Base-by-base conservation (phyloP, 306 rosid species). In the Casuarina equisetifolia region DNA sequence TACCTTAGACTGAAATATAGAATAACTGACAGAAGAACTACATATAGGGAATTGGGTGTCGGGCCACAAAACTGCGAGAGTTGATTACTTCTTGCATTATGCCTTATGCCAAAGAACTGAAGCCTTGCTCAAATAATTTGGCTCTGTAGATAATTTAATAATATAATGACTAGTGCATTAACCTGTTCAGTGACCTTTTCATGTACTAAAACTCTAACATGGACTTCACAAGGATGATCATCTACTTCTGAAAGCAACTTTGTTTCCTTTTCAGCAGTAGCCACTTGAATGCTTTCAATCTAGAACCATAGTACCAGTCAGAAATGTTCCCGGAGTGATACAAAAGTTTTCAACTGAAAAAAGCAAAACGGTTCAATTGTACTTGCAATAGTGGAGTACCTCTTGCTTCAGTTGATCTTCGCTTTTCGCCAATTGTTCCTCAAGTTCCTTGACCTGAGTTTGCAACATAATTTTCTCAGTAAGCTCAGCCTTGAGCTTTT, bases 151-250 rank as follows among this genome's bases (percentile, higher is more conserved):
- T 20, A 58, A 9, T 20, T 58, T 32, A 5, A 59, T 63, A 67
- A 68, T 43, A n/a, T 45, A 2, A 2, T 48, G 51, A 53, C 32
- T 54, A n/a, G 70, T 36, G 40, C 68, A 84, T 25, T 49, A 43
- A 91, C 98, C 97, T 90, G 90, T 80, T 89, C 86, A 46, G 75
- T 70, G 70, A 91, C 84, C 79, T 87, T 90, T 72, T 81, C 97
- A 78, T 83, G 86, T 57, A 93, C 79, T 52, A 80, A 63, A 84
- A 84, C 84, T 78, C 83, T 86, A 25, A 87, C 96, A 38, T 80
- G 84, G 59, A 86, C 42, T 79, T 78, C 86, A 46, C 51, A 79
- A 4, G 78, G 87, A 63, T 87, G 88, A 43, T 91, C 96, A 39
- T 87, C 91, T 87, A 91, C 69, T 76, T 91, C 88, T 72, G 90